Evolutionary conservation across 805 yeast genomes (phyloP).

Genomic region (Pichia ethanolica): DNA sequence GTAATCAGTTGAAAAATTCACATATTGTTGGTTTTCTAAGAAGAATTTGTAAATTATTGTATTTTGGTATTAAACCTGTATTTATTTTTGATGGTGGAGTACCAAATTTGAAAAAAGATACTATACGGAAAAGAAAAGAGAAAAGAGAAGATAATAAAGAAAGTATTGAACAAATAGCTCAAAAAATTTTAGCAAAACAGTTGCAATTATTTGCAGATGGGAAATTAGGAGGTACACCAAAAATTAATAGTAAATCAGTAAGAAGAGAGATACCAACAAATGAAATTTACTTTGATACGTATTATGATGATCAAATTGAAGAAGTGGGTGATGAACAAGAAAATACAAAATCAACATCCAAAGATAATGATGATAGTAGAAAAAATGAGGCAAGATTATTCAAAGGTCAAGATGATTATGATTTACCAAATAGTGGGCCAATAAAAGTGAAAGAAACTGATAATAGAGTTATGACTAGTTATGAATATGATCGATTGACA

Average conservation of each 20-base stretch:
- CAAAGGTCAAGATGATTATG: constrained; percentile 70
- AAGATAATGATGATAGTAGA: constrained; percentile 14
- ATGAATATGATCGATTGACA: constrained; percentile 58
- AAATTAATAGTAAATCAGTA: neutral
- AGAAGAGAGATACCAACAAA: constrained; percentile 14
- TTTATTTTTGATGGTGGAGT: constrained; percentile 97
- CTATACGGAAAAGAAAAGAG: constrained; percentile 66
- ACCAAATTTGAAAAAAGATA: constrained; percentile 71
- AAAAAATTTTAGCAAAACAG: constrained; percentile 70
- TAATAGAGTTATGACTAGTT: constrained; percentile 64
- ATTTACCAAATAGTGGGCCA: constrained; percentile 54
- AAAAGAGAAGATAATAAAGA: constrained; percentile 68
- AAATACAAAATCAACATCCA: neutral
- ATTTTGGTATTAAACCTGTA: constrained; percentile 80
- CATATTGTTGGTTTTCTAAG: constrained; percentile 95
- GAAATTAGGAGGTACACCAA: neutral
- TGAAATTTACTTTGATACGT: constrained; percentile 27
- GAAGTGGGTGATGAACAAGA: constrained; percentile 9
- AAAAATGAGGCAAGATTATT: constrained; percentile 24
- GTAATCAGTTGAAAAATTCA: constrained; percentile 66
- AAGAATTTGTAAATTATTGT: constrained; percentile 82
- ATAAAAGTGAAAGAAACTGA: constrained; percentile 51
- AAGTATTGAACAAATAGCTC: constrained; percentile 68
- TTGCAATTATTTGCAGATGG: constrained; percentile 49
- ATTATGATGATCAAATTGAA: constrained; percentile 30